Percentiles rank a stretch among this genome's conserved stretches.
Conservation (phyloP, 83 land plant genomes). For the Diphasiastrum complanatum region DNA sequence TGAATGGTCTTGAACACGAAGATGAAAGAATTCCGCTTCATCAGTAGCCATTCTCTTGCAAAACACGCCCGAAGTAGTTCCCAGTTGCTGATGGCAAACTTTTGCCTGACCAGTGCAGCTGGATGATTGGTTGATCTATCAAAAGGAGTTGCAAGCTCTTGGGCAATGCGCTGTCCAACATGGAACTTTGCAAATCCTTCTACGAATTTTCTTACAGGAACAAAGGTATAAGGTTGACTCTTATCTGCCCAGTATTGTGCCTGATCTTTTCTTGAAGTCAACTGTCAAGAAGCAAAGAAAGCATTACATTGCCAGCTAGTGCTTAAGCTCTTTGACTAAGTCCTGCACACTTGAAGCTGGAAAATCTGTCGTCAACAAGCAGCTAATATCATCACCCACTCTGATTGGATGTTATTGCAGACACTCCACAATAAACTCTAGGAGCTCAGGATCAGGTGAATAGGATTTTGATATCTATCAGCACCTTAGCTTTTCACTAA, state of each 20-base stretch:
- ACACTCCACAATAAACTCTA: too few species aligned
- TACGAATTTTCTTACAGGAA: slow-evolving; percentile 51
- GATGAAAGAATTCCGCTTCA: slow-evolving; percentile 45
- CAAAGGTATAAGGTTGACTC: slow-evolving; percentile 42
- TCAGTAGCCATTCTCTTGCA: slow-evolving; percentile 32
- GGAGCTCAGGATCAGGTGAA: too few species aligned
- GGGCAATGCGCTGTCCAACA: slow-evolving; percentile 34
- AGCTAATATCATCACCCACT: too few species aligned
- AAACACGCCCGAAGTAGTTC: slow-evolving; percentile 36
- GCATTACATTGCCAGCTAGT: not conserved
- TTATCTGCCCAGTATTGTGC: slow-evolving; percentile 51
- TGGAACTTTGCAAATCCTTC: slow-evolving; percentile 45
- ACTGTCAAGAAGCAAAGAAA: slow-evolving; percentile 19
- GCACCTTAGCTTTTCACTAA: too few species aligned
- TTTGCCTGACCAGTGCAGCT: slow-evolving; percentile 41
- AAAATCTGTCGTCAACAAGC: too few species aligned
- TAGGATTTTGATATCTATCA: too few species aligned
- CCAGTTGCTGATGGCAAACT: slow-evolving; percentile 38
- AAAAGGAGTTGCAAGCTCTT: slow-evolving; percentile 44
- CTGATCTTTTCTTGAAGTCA: slow-evolving; percentile 70
- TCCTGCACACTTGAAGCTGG: too few species aligned
- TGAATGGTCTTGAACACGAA: slow-evolving; percentile 36
- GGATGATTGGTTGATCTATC: slow-evolving; percentile 49
- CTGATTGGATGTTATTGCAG: too few species aligned
- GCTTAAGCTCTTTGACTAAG: too few species aligned